phyloP scores from a whole-genome alignment of 2,329 filamentous ascomycete species.

The Hymenoscyphus occultus region DNA sequence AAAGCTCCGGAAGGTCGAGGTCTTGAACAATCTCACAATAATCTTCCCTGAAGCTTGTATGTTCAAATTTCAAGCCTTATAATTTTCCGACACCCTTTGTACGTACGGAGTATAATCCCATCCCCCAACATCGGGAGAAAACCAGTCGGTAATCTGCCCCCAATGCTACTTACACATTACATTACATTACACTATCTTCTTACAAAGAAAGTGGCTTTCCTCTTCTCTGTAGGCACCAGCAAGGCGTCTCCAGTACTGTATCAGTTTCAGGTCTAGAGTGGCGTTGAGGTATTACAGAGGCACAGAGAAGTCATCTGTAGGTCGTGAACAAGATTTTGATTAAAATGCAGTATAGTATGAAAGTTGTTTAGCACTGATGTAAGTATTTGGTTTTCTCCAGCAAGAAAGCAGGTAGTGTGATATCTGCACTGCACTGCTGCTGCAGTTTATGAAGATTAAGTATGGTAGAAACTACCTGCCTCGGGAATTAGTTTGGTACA shows the following conservation, averaged over 20 bases:
- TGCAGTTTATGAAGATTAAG: neutral
- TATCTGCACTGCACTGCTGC: constrained; percentile 1
- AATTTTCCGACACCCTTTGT: neutral
- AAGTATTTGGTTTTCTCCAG: neutral
- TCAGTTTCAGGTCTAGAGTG: neutral
- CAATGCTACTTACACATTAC: neutral
- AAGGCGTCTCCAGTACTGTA: neutral
- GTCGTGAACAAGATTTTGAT: neutral
- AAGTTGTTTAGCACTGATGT: neutral
- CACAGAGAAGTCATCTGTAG: neutral
- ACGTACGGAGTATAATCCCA: no score
- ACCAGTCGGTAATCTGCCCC: neutral
- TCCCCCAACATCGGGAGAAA: neutral
- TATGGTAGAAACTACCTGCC: neutral
- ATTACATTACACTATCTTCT: neutral
- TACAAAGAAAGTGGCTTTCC: neutral
- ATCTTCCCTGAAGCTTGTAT: neutral
- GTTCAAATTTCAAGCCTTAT: neutral
- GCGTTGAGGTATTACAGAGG: constrained; percentile 2
- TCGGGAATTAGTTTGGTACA: neutral
- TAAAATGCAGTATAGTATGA: neutral
- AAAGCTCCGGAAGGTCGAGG: neutral
- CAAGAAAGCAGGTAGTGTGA: neutral
- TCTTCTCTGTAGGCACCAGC: neutral
- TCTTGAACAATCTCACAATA: neutral